A percentile compares a stretch with the other conserved stretches of the same genome.
phyloP scores from a whole-genome alignment of 306 rosid species.

The Ammopiptanthus mongolicus region DNA sequence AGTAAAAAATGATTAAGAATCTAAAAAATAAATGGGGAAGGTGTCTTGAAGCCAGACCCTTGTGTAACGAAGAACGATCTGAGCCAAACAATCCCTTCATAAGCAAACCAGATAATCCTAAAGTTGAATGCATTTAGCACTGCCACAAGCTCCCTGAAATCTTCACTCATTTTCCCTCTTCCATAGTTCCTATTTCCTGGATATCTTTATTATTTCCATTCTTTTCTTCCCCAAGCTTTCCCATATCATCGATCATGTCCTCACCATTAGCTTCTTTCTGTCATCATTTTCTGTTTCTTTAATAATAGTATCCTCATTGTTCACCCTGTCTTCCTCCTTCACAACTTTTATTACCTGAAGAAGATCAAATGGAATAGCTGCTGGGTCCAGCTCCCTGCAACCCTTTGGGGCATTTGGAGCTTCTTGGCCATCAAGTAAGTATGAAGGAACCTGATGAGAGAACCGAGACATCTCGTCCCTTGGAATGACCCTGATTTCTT shows the following conservation, averaged over 20 bases:
- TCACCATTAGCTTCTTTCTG: not conserved
- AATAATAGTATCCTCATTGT: conserved; percentile 16
- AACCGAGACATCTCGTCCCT: conserved; percentile 61
- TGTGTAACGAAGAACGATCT: not conserved
- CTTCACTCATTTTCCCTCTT: not conserved
- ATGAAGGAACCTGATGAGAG: conserved; percentile 64
- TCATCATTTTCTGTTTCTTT: not conserved
- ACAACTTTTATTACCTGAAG: conserved; percentile 43
- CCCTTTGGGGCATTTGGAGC: conserved; percentile 50
- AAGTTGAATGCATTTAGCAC: not conserved
- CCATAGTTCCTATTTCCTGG: not conserved
- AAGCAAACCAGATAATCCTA: not conserved
- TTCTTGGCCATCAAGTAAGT: conserved; percentile 49
- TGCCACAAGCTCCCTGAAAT: not conserved
- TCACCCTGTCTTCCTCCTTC: conserved; percentile 37
- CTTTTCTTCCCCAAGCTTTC: not conserved
- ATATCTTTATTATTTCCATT: not conserved
- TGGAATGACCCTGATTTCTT: conserved; percentile 44
- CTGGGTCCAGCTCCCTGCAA: conserved; percentile 73
- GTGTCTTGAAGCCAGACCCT: not conserved
- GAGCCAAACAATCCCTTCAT: not conserved
- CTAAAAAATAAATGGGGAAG: not conserved
- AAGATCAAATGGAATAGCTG: conserved; percentile 66
- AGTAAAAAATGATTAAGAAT: conserved; percentile 4
- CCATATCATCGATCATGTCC: not conserved